Base-by-base conservation (phyloP, 164 flowering plant genomes). In the Taxillus chinensis region DNA sequence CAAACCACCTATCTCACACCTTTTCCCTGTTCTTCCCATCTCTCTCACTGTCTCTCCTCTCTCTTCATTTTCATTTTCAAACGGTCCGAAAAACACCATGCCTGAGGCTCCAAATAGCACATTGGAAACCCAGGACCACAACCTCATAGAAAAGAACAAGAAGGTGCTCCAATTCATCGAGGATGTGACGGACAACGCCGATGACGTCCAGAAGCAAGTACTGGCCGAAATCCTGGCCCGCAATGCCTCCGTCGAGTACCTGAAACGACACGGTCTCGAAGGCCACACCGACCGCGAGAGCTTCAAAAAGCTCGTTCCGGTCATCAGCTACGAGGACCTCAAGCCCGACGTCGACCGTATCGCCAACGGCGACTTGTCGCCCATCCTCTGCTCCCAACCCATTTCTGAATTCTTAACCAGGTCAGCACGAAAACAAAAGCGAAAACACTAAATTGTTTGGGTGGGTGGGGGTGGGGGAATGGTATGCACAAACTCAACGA, bases 371-470 rank as follows among this genome's bases (percentile, higher is more conserved):
- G 93, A 89, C 65, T 71, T 67, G 14, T 84, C 93, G 5, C 85
- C 76, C 4, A 86, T 90, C 67, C 86, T 90, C 66, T 87, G 80
- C 60, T 77, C 82, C 3, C 67, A 73, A 5, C 93, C 93, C 81
- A 84, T 89, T 62, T 89, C 96, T 3, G 96, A 89, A 78, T 89
- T 89, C 73, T 64, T 89, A 45, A 90, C 96, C 2, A 90, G 96
- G 95, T 89, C 27, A 8, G 10, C 16, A 39, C 27, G n/a, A 27
- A 27, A 27, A 27, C 27, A 27, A 27, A 27, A 27, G 1, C 27
- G 1, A 27, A 27, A 27, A 27, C 27, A 27, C 27, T 27, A 27
- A 27, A 27, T 27, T 27, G 27, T 27, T 27, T 38, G 13, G 42
- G 54, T 55, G 11, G 2, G n/a, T 41, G 4, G 5, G 5, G 56